Conservation (phyloP, 2,329 filamentous ascomycete genomes). For the Trichoderma semiorbis region DNA sequence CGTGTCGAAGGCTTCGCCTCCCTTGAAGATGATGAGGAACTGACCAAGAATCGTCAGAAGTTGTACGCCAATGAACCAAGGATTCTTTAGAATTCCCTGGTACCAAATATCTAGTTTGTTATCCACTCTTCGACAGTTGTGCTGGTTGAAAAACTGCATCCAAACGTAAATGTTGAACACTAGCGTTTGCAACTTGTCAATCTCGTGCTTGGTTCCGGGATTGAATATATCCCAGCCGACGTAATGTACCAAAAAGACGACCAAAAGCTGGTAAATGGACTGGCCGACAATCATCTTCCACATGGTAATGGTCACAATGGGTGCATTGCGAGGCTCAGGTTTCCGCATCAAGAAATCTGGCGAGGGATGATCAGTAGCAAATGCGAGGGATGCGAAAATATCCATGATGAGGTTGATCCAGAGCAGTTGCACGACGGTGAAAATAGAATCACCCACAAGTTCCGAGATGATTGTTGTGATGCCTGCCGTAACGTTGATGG, state of each 20-base stretch:
- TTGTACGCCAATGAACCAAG: slow-evolving; percentile 71
- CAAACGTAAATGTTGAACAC: slow-evolving; percentile 86
- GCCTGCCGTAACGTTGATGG: slow-evolving; percentile 66
- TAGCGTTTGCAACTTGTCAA: slow-evolving; percentile 53
- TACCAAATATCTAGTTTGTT: slow-evolving; percentile 78
- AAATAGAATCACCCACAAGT: slow-evolving; percentile 52
- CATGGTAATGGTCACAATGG: slow-evolving; percentile 73
- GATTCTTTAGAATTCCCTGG: slow-evolving; percentile 70
- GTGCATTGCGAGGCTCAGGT: slow-evolving; percentile 69
- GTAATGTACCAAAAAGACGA: slow-evolving; percentile 60
- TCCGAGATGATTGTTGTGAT: slow-evolving; percentile 61
- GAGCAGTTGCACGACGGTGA: slow-evolving; percentile 62
- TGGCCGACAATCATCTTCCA: slow-evolving; percentile 90
- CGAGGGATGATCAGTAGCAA: slow-evolving; percentile 59
- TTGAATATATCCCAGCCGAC: slow-evolving; percentile 55
- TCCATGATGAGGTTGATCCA: slow-evolving; percentile 71
- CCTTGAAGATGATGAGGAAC: slow-evolving; percentile 68
- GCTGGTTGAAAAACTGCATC: slow-evolving; percentile 87
- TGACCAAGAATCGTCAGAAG: slow-evolving; percentile 66
- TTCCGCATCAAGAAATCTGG: slow-evolving; percentile 58
- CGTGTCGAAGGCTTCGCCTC: slow-evolving; percentile 64
- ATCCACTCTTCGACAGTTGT: slow-evolving; percentile 75
- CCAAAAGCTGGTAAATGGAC: slow-evolving; percentile 67
- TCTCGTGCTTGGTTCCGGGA: slow-evolving; percentile 39
- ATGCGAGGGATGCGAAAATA: slow-evolving; percentile 62